phyloP scores from a whole-genome alignment of 805 yeast species.

The Pichia manshurica region DNA sequence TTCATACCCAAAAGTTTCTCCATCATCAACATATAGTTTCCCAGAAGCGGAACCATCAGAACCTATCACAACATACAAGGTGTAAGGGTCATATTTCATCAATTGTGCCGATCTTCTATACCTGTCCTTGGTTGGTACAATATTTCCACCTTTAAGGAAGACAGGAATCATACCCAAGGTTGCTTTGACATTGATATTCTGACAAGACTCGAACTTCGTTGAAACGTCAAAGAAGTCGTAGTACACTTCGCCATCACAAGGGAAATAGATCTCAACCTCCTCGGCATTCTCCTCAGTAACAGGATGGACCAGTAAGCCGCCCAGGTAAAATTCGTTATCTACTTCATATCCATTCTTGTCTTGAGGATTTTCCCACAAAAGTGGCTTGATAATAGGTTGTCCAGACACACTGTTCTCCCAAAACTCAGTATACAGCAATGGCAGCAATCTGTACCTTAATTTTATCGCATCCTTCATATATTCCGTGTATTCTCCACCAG shows the following conservation, averaged over 20 bases:
- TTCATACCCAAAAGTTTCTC: constrained; percentile 57
- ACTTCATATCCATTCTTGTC: constrained; percentile 45
- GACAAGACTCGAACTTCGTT: constrained; percentile 28
- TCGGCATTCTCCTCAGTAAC: constrained; percentile 51
- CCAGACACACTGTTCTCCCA: constrained; percentile 56
- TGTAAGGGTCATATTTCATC: constrained; percentile 77
- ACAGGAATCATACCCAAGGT: constrained; percentile 64
- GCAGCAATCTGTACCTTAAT: constrained; percentile 70
- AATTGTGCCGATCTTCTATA: constrained; percentile 73
- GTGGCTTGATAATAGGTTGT: constrained; percentile 64
- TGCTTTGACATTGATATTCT: constrained; percentile 40
- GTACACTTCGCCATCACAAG: constrained; percentile 45
- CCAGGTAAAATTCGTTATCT: constrained; percentile 82
- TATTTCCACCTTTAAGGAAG: constrained; percentile 71
- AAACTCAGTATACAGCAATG: constrained; percentile 76
- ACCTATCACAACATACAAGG: constrained; percentile 58
- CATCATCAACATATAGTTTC: constrained; percentile 75
- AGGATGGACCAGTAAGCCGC: constrained; percentile 72
- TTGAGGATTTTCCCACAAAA: constrained; percentile 52
- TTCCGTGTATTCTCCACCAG: constrained; percentile 66
- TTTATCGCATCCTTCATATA: constrained; percentile 64
- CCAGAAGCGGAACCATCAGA: constrained; percentile 40
- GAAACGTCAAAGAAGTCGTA: constrained; percentile 40
- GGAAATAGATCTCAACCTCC: constrained; percentile 42
- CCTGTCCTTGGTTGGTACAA: constrained; percentile 62